Conservation (phyloP, 1,284 basidiomycete genomes). For the Trichosporon sp. region DNA sequence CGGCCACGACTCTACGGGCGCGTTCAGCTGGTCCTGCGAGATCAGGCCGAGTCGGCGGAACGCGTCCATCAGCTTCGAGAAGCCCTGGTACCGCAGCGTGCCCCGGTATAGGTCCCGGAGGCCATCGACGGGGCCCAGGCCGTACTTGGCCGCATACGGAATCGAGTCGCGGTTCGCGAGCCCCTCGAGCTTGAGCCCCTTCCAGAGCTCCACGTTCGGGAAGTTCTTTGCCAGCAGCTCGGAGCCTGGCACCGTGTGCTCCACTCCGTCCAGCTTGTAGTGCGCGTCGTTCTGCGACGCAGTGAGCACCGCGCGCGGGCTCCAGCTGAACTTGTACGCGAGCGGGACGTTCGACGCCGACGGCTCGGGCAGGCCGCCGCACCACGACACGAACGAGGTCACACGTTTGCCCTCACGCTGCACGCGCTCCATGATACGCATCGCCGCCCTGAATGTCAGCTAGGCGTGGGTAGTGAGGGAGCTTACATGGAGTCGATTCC, state of each 20-base stretch:
- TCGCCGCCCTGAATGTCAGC: slow-evolving; percentile 62
- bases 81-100: slow-evolving; percentile 87
- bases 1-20: slow-evolving; percentile 31
- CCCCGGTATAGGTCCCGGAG: slow-evolving; percentile 74
- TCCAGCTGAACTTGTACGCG: slow-evolving; percentile 95
- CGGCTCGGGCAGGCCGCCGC: slow-evolving; percentile 84
- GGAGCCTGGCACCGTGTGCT: slow-evolving; percentile 55
- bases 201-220: slow-evolving; percentile 62
- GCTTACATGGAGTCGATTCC: slow-evolving; percentile 75
- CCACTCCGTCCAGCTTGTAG: slow-evolving; percentile 62
- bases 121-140: slow-evolving; percentile 55
- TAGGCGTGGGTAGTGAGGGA: background rate
- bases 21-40: slow-evolving; percentile 48
- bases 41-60: slow-evolving; percentile 74
- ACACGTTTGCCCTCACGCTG: slow-evolving; percentile 61
- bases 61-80: slow-evolving; percentile 66
- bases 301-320: slow-evolving; percentile 76
- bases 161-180: slow-evolving; percentile 84
- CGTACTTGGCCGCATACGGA: slow-evolving; percentile 69
- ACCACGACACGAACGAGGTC: slow-evolving; percentile 83
- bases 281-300: slow-evolving; percentile 74
- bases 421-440: slow-evolving; percentile 64
- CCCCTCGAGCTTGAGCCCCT: slow-evolving; percentile 72
- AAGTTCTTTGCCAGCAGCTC: slow-evolving; percentile 61
- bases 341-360: slow-evolving; percentile 63